Percentiles rank a stretch among this genome's conserved stretches.
Conservation (phyloP, 1,284 basidiomycete species). For the Agroathelia rolfsii region DNA sequence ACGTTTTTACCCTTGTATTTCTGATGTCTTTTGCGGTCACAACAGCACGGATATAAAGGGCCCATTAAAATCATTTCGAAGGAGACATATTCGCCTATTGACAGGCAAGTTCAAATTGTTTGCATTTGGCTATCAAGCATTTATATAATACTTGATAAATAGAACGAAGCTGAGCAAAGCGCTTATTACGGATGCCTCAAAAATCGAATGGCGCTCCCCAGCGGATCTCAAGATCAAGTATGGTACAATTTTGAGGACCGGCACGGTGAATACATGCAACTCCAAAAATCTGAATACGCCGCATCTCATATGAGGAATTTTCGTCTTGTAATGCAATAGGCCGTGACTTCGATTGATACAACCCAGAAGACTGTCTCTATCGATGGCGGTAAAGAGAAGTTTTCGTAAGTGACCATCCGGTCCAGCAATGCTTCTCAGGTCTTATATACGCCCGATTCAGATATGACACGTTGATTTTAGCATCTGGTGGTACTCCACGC, state of each 20-base stretch:
- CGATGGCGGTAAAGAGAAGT: conserved; percentile 43
- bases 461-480: conserved; percentile 70
- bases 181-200: conserved; percentile 67
- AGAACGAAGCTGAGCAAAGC: conserved; percentile 89
- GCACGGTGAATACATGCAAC: conserved; percentile 47
- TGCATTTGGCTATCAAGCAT: conserved; percentile 1
- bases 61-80: conserved; percentile 75
- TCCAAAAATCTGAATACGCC: background rate
- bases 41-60: conserved; percentile 67
- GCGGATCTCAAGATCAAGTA: conserved; percentile 77
- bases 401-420: too few relatives aligned
- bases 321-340: conserved; percentile 22
- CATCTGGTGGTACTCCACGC: conserved; percentile 59
- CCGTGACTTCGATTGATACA: conserved; percentile 61
- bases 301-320: background rate
- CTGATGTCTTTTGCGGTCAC: conserved; percentile 8
- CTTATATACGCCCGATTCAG: too few relatives aligned
- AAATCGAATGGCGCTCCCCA: conserved; percentile 66
- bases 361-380: conserved; percentile 51
- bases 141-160: conserved; percentile 7
- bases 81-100: conserved; percentile 79
- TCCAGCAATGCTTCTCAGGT: too few relatives aligned
- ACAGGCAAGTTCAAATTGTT: conserved; percentile 41
- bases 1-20: conserved; percentile 1
- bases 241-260: conserved; percentile 65